A percentile compares a stretch with the other conserved stretches of the same genome.
Conservation (phyloP, 169 alveolate genomes). For the Plasmodium inui region DNA sequence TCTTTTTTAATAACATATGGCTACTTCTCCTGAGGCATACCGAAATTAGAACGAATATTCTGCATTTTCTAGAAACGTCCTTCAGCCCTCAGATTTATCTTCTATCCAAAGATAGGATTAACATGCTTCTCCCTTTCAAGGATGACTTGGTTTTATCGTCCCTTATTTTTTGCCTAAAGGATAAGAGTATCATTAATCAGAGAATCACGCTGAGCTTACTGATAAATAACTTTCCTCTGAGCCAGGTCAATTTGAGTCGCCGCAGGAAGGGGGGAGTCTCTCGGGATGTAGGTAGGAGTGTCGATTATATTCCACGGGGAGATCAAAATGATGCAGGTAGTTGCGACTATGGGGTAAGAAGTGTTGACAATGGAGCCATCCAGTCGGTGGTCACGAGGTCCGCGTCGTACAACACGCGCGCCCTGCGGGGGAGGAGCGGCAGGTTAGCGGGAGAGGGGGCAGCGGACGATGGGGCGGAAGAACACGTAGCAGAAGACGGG, state of each 20-base stretch:
- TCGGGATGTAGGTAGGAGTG: not conserved
- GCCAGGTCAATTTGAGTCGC: conserved; percentile 43
- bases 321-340: not conserved
- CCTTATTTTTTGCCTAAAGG: conserved; percentile 85
- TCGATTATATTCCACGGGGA: not conserved
- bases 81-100: conserved; percentile 82
- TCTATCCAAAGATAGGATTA: conserved; percentile 79
- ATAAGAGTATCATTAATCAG: conserved; percentile 82
- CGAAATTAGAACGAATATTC: conserved; percentile 85
- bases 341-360: not conserved
- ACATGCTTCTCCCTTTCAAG: conserved; percentile 84
- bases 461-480: not conserved
- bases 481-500: not conserved
- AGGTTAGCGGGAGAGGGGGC: not conserved
- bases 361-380: not conserved
- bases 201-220: conserved; percentile 84
- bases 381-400: not conserved
- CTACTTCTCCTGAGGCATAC: conserved; percentile 83
- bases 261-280: conserved; percentile 28
- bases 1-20: conserved; percentile 89
- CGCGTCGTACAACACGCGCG: not conserved
- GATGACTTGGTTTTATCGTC: conserved; percentile 84
- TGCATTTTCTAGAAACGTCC: conserved; percentile 85
- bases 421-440: not conserved
- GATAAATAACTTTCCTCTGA: conserved; percentile 85